Evolutionary conservation across 768 basidiomycete genomes (phyloP), one percentile per base, ranked within the genome.

Genomic region (Xerocomellus dryophilus): DNA sequence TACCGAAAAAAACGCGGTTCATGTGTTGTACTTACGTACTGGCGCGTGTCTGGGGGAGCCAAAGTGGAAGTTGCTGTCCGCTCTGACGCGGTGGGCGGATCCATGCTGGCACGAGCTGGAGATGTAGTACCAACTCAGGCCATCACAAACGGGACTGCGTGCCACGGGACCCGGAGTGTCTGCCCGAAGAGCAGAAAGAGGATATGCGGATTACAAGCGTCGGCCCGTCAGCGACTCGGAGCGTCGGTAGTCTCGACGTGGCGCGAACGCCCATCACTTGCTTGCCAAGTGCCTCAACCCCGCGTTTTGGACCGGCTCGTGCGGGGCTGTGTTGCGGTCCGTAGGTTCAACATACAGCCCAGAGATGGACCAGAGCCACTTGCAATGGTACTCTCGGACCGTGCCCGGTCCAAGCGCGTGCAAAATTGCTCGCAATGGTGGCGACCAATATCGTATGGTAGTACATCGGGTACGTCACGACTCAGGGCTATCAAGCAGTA

Each of bases 11-110:
- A 14, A 27, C 29, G 47, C 18, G n/a, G n/a, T 52, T 7, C 44
- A 44, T 23, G 36, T n/a, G 51, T 0, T 34, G 47, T 60, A 57
- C 58, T 44, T 63, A 60, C 61, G 45, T 47, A 58, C 8, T 35
- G 32, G 17, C 9, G 38, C 17, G 36, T 7, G 43, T 6, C 25
- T 21, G 2, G 35, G 39, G 38, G 10, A 48, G 32, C 23, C 29
- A 29, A 35, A 12, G 38, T 34, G 50, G 32, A 53, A 23, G 27
- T 35, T 8, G n/a, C 8, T 36, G 23, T 8, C 11, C 27, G 27
- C 27, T 29, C 27, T 29, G 27, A 29, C 27, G 27, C 8, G 27
- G n/a, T n/a, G n/a, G n/a, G n/a, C n/a, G n/a, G 43, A 17, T 7
- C 27, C 15, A 10, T 29, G 41, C 32, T 18, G n/a, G n/a, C n/a